These are phyloP conservation scores for Staphylotrichum tortipilum DNA, from an alignment of 495 filamentous ascomycete genomes.

Conservation along the genomic window DNA sequence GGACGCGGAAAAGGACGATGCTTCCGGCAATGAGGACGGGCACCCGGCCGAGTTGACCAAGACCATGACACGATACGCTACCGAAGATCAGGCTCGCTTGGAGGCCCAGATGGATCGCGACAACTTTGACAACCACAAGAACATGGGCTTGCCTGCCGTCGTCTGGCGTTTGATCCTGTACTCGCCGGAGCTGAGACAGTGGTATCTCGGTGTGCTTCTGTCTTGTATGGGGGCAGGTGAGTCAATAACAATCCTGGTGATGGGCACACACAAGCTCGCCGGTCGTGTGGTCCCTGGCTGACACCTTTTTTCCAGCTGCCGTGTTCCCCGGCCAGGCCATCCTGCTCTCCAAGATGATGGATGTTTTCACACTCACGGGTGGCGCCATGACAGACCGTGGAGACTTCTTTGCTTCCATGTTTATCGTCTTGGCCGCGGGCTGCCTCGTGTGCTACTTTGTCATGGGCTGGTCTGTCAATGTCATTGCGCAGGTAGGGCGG, in stretches of 20 bases:
- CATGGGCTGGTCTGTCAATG: slow-evolving; percentile 37
- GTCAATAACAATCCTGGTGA: not conserved
- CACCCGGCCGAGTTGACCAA: slow-evolving; percentile 24
- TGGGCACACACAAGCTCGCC: no score
- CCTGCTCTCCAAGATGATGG: slow-evolving; percentile 26
- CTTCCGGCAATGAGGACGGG: not conserved
- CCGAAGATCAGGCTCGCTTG: slow-evolving; percentile 11
- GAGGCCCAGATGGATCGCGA: slow-evolving; percentile 13
- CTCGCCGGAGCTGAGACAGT: slow-evolving; percentile 10
- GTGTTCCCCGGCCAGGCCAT: slow-evolving; percentile 31
- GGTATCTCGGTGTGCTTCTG: not conserved
- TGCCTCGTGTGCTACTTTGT: slow-evolving; percentile 33
- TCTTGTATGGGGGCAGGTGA: slow-evolving; percentile 10
- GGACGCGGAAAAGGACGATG: not conserved
- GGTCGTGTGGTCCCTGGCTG: not conserved
- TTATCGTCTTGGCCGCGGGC: slow-evolving; percentile 41
- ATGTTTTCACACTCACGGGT: slow-evolving; percentile 20
- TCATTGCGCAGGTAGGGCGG: slow-evolving; percentile 23
- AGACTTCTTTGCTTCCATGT: slow-evolving; percentile 51
- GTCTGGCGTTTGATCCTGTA: slow-evolving; percentile 7
- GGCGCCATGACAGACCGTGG: slow-evolving; percentile 24
- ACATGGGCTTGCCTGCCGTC: slow-evolving; percentile 7
- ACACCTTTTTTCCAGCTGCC: slow-evolving; percentile 2
- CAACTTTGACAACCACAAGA: slow-evolving; percentile 15
- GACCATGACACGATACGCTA: slow-evolving; percentile 21